phyloP scores from a whole-genome alignment of 2,329 filamentous ascomycete species.

The Pochonia chlamydosporia region DNA sequence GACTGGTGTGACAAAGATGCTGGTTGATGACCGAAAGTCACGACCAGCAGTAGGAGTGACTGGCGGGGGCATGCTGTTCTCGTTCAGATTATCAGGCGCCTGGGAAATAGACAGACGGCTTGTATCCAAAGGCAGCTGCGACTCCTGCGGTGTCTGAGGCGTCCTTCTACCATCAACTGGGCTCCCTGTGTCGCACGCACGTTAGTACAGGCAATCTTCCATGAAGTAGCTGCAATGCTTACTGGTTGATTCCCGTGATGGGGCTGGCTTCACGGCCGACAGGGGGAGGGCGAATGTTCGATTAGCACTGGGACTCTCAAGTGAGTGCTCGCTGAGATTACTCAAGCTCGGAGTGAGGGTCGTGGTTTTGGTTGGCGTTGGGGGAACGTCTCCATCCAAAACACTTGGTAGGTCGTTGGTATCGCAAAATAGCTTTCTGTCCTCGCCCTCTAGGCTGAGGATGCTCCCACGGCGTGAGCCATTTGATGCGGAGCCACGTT shows the following conservation, averaged over 20 bases:
- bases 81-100: conserved; percentile 31
- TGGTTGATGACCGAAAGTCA: conserved; percentile 44
- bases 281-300: conserved; percentile 35
- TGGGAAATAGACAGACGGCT: conserved; percentile 79
- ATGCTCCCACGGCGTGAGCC: conserved; percentile 60
- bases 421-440: conserved; percentile 45
- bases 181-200: conserved; percentile 47
- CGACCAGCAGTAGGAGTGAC: conserved; percentile 73
- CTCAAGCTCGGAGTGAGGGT: conserved; percentile 34
- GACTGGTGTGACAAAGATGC: conserved; percentile 59
- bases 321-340: conserved; percentile 30
- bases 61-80: conserved; percentile 43
- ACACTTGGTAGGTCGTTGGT: conserved; percentile 18
- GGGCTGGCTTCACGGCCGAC: conserved; percentile 30
- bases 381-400: conserved; percentile 63
- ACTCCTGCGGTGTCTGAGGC: conserved; percentile 75
- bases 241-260: conserved; percentile 36
- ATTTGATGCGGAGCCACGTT: conserved; percentile 42
- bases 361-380: conserved; percentile 81
- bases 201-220: conserved; percentile 40
- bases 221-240: conserved; percentile 34
- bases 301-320: conserved; percentile 43
- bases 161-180: conserved; percentile 55
- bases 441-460: conserved; percentile 74
- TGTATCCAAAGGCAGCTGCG: conserved; percentile 69